Percentiles rank a stretch among this genome's conserved stretches.
These are phyloP conservation scores for Penicillium sp. DNA, from an alignment of 2,329 filamentous ascomycete species.

Conservation along the genomic window DNA sequence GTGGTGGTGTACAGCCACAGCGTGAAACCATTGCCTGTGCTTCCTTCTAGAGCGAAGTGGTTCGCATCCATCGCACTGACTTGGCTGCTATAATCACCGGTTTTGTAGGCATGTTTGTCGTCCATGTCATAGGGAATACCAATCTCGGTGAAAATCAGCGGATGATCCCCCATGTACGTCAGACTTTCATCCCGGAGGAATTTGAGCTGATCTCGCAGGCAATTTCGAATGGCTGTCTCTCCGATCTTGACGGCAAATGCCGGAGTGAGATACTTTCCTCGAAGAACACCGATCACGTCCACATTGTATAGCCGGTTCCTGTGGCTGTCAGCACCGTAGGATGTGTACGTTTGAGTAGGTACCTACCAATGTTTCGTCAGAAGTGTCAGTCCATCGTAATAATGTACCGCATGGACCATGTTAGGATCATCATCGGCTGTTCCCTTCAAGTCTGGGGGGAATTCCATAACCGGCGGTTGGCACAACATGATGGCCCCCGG, in stretches of 20 bases:
- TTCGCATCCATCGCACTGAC: conserved; percentile 90
- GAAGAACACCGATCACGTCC: conserved; percentile 82
- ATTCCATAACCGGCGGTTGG: conserved; percentile 82
- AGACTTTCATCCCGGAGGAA: conserved; percentile 75
- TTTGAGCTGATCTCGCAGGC: conserved; percentile 75
- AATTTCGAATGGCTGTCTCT: conserved; percentile 88
- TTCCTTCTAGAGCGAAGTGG: conserved; percentile 81
- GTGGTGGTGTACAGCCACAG: too few relatives aligned
- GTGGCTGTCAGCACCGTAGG: too few relatives aligned
- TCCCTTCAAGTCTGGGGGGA: conserved; percentile 78
- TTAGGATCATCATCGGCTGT: conserved; percentile 80
- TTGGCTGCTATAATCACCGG: conserved; percentile 88
- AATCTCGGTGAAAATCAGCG: conserved; percentile 85
- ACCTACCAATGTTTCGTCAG: conserved; percentile 98
- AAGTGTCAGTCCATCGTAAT: conserved; percentile 90
- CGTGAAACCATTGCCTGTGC: conserved; percentile 72
- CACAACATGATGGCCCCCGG: conserved; percentile 77
- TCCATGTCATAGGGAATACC: conserved; percentile 99
- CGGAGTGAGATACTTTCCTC: conserved; percentile 78
- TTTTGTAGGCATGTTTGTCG: conserved; percentile 87
- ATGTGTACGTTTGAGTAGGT: too few relatives aligned
- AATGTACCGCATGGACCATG: conserved; percentile 89
- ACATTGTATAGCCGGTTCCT: conserved; percentile 96
- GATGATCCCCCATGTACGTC: conserved; percentile 81
- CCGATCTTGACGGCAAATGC: conserved; percentile 88